Conservation (phyloP, 148 eudicot species). For the Vaccinium corymbosum region DNA sequence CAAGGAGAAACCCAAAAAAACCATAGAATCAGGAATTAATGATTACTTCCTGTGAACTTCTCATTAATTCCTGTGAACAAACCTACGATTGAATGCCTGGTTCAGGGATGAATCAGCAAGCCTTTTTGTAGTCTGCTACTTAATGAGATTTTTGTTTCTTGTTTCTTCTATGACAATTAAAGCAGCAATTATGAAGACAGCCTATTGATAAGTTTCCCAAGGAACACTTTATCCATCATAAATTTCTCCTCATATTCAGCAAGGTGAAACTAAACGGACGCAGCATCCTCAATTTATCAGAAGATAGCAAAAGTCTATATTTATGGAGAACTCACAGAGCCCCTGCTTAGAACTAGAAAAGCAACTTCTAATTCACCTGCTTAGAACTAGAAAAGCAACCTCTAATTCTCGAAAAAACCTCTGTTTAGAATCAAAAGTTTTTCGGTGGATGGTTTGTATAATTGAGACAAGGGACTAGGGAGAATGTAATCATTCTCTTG, state of each 20-base stretch:
- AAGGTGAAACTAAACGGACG: background rate
- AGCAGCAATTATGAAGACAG: background rate
- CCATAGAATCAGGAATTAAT: background rate
- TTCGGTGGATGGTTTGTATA: too few species aligned
- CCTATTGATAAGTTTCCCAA: background rate
- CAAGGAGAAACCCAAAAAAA: background rate
- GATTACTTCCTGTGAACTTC: background rate
- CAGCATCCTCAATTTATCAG: background rate
- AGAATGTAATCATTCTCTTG: too few species aligned
- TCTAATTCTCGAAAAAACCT: background rate
- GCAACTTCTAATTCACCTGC: background rate
- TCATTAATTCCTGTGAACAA: too few species aligned
- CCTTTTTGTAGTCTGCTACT: background rate
- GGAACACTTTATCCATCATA: background rate
- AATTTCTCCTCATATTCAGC: background rate
- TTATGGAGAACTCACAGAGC: background rate
- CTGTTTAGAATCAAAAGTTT: too few species aligned
- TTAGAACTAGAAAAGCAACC: constrained; percentile 5
- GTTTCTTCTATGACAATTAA: background rate
- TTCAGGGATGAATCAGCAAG: constrained; percentile 2
- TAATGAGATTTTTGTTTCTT: background rate
- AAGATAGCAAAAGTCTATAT: background rate
- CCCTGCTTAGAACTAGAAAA: background rate
- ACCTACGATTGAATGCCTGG: background rate
- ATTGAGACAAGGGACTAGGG: too few species aligned